Percentiles rank a stretch among this genome's conserved stretches.
Evolutionary conservation across 441 rosid genomes (phyloP).

Genomic region (Erysimum pusillum): DNA sequence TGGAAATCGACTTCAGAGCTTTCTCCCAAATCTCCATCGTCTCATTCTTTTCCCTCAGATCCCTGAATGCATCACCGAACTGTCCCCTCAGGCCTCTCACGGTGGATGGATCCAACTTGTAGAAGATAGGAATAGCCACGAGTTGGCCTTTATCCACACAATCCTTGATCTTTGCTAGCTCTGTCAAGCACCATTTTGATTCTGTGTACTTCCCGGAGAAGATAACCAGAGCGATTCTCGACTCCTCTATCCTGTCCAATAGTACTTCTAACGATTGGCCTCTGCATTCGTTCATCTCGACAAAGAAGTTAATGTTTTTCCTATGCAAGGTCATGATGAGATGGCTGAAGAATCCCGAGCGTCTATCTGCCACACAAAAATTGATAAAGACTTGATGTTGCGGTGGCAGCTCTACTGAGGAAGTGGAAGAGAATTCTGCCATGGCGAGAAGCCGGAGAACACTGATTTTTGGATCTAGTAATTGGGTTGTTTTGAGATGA

Average conservation of each 20-base stretch:
- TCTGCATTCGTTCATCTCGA: neutral
- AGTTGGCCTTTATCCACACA: neutral
- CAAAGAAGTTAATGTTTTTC: neutral
- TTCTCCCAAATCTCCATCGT: neutral
- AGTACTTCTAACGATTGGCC: neutral
- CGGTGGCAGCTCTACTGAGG: too few species aligned
- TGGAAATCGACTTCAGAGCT: too few species aligned
- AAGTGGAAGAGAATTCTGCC: too few species aligned
- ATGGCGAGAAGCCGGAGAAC: too few species aligned
- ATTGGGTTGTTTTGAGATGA: too few species aligned
- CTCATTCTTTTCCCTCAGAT: neutral
- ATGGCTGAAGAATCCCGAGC: neutral
- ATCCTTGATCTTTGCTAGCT: neutral
- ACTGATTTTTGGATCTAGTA: too few species aligned
- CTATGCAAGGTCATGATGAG: neutral
- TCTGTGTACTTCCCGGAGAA: neutral
- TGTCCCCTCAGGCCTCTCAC: neutral
- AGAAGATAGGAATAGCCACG: slow-evolving; percentile 16
- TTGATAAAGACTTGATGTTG: slow-evolving; percentile 20
- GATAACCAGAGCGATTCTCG: neutral
- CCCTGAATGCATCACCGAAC: neutral
- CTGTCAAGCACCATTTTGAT: neutral
- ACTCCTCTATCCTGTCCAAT: neutral
- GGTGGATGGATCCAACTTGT: neutral
- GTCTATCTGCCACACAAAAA: neutral